These are phyloP conservation scores for Albugo candida DNA, from an alignment of 352 stramenopile species.

Conservation along the genomic window DNA sequence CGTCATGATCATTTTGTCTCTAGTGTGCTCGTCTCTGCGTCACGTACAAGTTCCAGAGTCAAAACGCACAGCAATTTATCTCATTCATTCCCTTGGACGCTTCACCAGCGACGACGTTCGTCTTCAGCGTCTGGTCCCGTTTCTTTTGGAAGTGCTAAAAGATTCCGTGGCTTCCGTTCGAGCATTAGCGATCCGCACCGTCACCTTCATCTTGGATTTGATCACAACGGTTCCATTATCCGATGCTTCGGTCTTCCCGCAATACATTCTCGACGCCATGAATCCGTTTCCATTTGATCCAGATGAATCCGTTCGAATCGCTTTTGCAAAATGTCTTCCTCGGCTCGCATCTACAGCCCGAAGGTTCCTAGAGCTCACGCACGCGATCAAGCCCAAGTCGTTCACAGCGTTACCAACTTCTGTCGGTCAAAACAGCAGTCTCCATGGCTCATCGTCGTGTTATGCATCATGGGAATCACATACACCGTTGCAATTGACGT, in stretches of 20 bases:
- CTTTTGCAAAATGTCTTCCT: constrained; percentile 88
- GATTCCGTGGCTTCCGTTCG: constrained; percentile 82
- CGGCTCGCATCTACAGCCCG: constrained; percentile 83
- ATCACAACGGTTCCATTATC: constrained; percentile 87
- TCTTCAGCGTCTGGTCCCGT: constrained; percentile 88
- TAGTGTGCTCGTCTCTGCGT: constrained; percentile 67
- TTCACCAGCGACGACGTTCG: constrained; percentile 86
- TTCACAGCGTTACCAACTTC: constrained; percentile 18
- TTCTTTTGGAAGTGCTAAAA: constrained; percentile 84
- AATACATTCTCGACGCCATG: constrained; percentile 92
- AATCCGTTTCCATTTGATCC: constrained; percentile 78
- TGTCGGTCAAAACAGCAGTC: background rate
- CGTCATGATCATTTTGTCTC: constrained; percentile 70
- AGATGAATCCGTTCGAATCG: constrained; percentile 85
- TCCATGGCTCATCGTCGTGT: too few relatives aligned
- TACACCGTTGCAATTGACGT: constrained; percentile 27
- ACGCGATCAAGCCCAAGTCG: constrained; percentile 66
- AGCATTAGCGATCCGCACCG: constrained; percentile 72
- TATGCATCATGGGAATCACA: background rate
- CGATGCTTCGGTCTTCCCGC: constrained; percentile 90
- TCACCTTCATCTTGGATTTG: constrained; percentile 78
- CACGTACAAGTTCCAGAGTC: constrained; percentile 71
- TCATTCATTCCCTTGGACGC: constrained; percentile 77
- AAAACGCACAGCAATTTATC: constrained; percentile 80
- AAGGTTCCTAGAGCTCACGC: constrained; percentile 87